Evolutionary conservation across 805 yeast genomes (phyloP), one percentile per base, ranked within the genome.

Genomic region (Cyberlindnera nakhonratchasimensis): DNA sequence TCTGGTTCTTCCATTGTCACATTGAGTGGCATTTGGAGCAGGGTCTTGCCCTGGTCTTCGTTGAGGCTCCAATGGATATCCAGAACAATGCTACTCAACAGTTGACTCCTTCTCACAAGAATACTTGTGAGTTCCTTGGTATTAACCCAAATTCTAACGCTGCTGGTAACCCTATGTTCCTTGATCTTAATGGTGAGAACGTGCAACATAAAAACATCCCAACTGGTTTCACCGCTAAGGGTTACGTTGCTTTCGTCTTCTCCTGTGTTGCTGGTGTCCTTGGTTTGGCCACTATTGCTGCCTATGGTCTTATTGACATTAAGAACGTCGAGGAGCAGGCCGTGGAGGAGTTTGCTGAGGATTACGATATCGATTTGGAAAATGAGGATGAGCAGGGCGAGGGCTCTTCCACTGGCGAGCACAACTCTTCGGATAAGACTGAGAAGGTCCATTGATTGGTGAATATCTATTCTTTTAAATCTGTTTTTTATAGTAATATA

Each of bases 1-100:
- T 88, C 20, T 90, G 96, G 96, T 77, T 84, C 47, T 85, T 89
- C 80, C 97, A 89, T 61, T 89, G 97, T 64, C 96, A 86, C 58
- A 77, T 85, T 42, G 91, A 85, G 56, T 85, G 89, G 83, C 95
- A 85, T 64, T 74, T 85, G 61, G 82, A 79, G 52, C 93, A 85
- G 66, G 95, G 95, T 22, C 70, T 85, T 41, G 90, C 90, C 7
- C 69, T 83, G 39, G 76, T 78, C 2, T 74, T 85, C 28, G 69
- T 85, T 31, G 95, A 85, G 62, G 86, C 84, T 23, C 91, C 93
- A 17, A 54, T 67, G 39, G 66, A 68, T 26, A 58, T 83, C 25
- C 87, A 82, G 63, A 64, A 63, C 16, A 69, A 70, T 43, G 54
- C 66, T 42, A 45, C 65, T 13, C 86, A 85, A 65, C 71, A 71